These are phyloP conservation scores for Xylaria telfairii DNA, from an alignment of 495 filamentous ascomycete species.

Conservation along the genomic window DNA sequence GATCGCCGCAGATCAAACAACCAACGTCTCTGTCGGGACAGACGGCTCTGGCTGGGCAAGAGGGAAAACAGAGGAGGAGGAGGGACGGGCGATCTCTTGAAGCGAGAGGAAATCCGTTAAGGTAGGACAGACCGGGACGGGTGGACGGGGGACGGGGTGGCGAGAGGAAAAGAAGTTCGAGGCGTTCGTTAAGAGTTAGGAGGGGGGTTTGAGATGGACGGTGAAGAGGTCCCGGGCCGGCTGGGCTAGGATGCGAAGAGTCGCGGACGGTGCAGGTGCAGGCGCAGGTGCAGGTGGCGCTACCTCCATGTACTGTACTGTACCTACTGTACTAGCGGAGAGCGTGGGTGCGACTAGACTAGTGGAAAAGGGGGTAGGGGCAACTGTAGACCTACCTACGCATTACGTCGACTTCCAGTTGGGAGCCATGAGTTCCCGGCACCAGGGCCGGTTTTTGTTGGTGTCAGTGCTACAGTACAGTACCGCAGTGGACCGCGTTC, in stretches of 20 bases:
- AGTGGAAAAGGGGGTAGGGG: conserved; percentile 2
- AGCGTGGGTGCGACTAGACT: background rate
- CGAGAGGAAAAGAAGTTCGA: background rate
- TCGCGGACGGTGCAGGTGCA: background rate
- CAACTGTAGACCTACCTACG: background rate
- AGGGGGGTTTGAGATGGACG: background rate
- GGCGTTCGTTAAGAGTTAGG: background rate
- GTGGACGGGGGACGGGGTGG: background rate
- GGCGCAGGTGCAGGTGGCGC: too few species aligned
- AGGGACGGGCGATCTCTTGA: conserved; percentile 15
- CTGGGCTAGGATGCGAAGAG: background rate
- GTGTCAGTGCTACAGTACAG: background rate
- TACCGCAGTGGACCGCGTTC: background rate
- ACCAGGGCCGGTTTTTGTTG: background rate
- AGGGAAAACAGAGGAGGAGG: background rate
- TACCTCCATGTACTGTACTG: too few species aligned
- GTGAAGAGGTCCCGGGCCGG: background rate
- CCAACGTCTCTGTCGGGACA: conserved; percentile 6
- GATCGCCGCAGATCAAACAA: conserved; percentile 1
- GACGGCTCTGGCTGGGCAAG: conserved; percentile 9
- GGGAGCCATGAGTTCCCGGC: background rate
- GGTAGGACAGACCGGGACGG: conserved; percentile 15
- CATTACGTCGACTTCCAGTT: background rate
- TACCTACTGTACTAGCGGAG: too few species aligned
- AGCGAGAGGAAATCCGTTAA: conserved; percentile 7